Conservation (phyloP, 129 eudicot species). For the Flaveria bidentis region DNA sequence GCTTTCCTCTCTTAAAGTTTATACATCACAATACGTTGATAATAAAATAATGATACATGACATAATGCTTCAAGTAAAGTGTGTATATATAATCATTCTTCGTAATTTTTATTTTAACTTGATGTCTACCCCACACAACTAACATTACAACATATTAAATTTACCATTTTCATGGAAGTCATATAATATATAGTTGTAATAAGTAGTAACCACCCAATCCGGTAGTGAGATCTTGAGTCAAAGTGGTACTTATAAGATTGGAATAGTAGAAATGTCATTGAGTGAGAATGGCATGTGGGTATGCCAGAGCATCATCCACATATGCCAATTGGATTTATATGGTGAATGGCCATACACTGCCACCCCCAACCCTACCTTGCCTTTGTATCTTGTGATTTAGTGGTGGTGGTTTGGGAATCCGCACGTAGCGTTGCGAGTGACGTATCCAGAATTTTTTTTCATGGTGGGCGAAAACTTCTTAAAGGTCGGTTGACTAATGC, state of each 20-base stretch:
- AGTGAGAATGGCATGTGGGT: slow-evolving; percentile 27
- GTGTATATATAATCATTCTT: too few species aligned
- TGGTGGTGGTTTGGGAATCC: neutral
- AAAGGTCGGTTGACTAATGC: too few species aligned
- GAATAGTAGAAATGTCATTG: neutral
- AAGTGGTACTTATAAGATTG: slow-evolving; percentile 19
- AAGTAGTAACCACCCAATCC: neutral
- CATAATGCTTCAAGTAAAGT: too few species aligned
- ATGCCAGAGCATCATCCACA: slow-evolving; percentile 25
- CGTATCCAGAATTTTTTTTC: too few species aligned
- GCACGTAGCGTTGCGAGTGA: too few species aligned
- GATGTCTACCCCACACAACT: neutral
- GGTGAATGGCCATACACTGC: neutral
- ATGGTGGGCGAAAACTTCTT: too few species aligned
- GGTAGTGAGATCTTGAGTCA: slow-evolving; percentile 20
- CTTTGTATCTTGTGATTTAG: neutral
- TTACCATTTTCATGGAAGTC: neutral
- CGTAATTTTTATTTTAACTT: too few species aligned
- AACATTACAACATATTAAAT: neutral
- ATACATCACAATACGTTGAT: too few species aligned
- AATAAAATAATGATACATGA: too few species aligned
- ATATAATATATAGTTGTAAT: neutral
- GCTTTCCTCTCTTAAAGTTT: too few species aligned
- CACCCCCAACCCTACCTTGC: slow-evolving; percentile 19
- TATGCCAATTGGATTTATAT: slow-evolving; percentile 11